Evolutionary conservation across 331 rosid genomes (phyloP).

Genomic region (Rhamnella rubrinervis): DNA sequence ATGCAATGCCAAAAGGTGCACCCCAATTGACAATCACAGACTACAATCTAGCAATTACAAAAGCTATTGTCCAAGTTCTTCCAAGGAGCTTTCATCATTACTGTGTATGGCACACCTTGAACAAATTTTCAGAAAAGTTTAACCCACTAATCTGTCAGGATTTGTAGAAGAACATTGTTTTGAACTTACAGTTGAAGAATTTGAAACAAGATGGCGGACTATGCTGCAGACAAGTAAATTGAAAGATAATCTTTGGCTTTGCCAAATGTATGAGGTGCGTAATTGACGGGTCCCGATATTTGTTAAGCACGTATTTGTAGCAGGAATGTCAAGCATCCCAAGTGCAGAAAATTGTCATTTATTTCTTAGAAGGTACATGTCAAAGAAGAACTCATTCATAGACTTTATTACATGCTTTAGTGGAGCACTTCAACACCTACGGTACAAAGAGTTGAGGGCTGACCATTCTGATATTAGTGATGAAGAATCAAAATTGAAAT

Average conservation of each 20-base stretch:
- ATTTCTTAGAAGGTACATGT: neutral
- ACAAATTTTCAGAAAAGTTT: neutral
- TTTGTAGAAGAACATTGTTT: neutral
- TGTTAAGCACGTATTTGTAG: neutral
- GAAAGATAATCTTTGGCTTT: neutral
- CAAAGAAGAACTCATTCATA: neutral
- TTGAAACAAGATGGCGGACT: neutral
- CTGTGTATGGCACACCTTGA: neutral
- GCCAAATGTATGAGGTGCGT: neutral
- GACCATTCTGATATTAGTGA: neutral
- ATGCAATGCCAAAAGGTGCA: neutral
- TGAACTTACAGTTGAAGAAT: neutral
- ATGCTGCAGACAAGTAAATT: neutral
- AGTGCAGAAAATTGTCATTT: neutral
- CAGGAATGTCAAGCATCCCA: neutral
- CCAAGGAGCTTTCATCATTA: neutral
- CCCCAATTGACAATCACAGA: neutral
- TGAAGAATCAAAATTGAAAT: neutral
- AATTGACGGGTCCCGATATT: neutral
- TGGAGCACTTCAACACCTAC: conserved; percentile 1
- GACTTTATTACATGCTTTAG: neutral
- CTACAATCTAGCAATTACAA: neutral
- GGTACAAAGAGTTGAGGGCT: neutral
- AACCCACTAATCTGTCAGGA: neutral
- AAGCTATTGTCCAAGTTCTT: conserved; percentile 3